These are phyloP conservation scores for Didymella exigua DNA, from an alignment of 2,329 filamentous ascomycete species.

Conservation along the genomic window DNA sequence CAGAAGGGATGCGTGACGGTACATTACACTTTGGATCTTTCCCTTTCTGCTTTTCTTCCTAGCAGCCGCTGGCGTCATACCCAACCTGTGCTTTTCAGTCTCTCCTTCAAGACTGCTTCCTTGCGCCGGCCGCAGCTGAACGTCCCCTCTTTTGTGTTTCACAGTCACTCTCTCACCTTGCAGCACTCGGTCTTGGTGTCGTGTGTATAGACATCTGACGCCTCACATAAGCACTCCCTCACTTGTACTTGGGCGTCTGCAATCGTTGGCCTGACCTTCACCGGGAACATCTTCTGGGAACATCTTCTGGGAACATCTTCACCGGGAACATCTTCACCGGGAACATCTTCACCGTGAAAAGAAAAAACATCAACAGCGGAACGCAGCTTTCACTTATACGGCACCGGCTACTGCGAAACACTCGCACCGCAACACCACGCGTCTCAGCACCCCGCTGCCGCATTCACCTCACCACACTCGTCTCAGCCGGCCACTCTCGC, in stretches of 20 bases:
- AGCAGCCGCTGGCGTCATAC: slow-evolving; percentile 18
- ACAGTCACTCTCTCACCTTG: slow-evolving; percentile 33
- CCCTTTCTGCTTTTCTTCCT: slow-evolving; percentile 6
- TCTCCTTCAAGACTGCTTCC: slow-evolving; percentile 25
- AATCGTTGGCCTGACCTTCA: slow-evolving; percentile 3
- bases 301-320: slow-evolving; percentile 1
- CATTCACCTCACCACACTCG: slow-evolving; percentile 31
- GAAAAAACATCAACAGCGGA: slow-evolving; percentile 15
- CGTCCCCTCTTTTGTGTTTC: slow-evolving; percentile 30
- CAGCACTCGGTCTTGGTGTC: slow-evolving; percentile 25
- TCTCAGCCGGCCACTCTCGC: slow-evolving; percentile 29
- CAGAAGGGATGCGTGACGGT: slow-evolving; percentile 10
- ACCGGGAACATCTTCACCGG: not conserved
- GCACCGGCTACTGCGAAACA: slow-evolving; percentile 24
- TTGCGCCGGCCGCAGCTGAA: slow-evolving; percentile 28
- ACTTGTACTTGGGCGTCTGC: slow-evolving; percentile 6
- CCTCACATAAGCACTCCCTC: slow-evolving; percentile 20
- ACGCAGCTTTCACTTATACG: slow-evolving; percentile 16
- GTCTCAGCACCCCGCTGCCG: slow-evolving; percentile 31
- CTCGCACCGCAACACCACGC: slow-evolving; percentile 25
- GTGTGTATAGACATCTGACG: slow-evolving; percentile 23
- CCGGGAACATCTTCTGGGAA: too few species aligned
- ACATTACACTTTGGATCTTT: slow-evolving; percentile 6
- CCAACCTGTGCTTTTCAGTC: slow-evolving; percentile 17
- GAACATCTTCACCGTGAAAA: not conserved